Evolutionary conservation across 176 grass and related monocot genomes (phyloP), one percentile per base, ranked within the genome.

Genomic region (Dactylis glomerata): DNA sequence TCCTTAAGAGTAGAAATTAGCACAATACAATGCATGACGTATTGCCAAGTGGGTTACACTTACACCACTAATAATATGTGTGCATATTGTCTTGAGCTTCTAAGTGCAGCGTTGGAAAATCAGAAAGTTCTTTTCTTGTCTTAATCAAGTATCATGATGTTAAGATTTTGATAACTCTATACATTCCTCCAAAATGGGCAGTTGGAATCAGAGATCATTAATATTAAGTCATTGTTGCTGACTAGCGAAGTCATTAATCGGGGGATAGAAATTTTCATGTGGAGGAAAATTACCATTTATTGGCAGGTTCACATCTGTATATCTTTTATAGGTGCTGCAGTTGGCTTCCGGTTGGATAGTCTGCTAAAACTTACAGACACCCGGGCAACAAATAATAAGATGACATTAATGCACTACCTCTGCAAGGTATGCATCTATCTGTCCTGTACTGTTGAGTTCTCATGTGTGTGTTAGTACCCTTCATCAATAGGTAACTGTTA

Each of bases 291-390:
- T 54, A 68, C 52, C 45, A n/a, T 68, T 32, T 22, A 9, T 57
- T 22, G 4, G 15, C 24, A 57, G 71, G 30, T 83, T 86, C 57
- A 86, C 27, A 79, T 74, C 30, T 80, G 13, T 87, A 63, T 72
- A 76, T 81, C 67, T 89, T 42, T 73, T 91, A 80, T 83, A 98
- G 96, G 96, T 70, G 84, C 93, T 81, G 96, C 96, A 0, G 83
- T 98, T 87, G 96, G 96, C 34, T 98, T 98, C 84, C 92, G 96
- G 16, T 82, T 98, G 83, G 93, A 98, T 56, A 98, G 96, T 85
- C 91, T 98, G 87, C 80, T 93, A 90, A 98, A 98, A 89, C 96
- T 98, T 91, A 95, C 89, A 88, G 96, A 98, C 88, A 98, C 96
- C 85, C 91, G 96, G 77, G 96, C 93, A 84, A 98, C 96, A 78